These are phyloP conservation scores for Scolecobasidium constrictum DNA, from an alignment of 2,329 filamentous ascomycete genomes.

Conservation along the genomic window DNA sequence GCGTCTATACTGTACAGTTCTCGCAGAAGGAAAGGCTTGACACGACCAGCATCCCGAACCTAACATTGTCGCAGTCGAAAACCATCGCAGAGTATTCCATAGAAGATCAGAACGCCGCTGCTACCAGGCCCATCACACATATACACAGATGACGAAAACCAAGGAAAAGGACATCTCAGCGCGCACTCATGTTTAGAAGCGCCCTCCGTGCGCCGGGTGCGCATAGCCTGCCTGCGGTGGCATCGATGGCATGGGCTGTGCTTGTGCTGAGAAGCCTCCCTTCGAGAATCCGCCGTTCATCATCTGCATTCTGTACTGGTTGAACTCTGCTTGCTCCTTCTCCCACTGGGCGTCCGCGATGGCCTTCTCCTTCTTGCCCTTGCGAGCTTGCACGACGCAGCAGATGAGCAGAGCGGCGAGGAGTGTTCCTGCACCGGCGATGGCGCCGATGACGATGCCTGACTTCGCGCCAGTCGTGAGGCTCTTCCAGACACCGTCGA, in stretches of 20 bases:
- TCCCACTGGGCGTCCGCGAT: slow-evolving; percentile 11
- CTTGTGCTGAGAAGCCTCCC: neutral
- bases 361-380: slow-evolving; percentile 22
- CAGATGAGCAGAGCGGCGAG: slow-evolving; percentile 18
- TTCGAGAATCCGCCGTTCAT: slow-evolving; percentile 9
- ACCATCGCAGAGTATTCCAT: neutral
- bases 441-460: slow-evolving; percentile 21
- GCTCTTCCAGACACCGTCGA: slow-evolving; percentile 22
- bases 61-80: neutral
- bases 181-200: too few relatives aligned
- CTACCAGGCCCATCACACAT: too few relatives aligned
- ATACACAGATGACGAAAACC: too few relatives aligned
- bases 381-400: slow-evolving; percentile 28
- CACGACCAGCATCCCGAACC: slow-evolving; percentile 1
- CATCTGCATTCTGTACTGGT: slow-evolving; percentile 10
- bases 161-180: too few relatives aligned
- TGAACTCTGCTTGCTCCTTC: slow-evolving; percentile 8
- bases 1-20: neutral
- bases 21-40: neutral
- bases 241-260: too few relatives aligned
- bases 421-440: slow-evolving; percentile 19
- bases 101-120: too few relatives aligned
- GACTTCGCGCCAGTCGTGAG: slow-evolving; percentile 22
- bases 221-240: too few relatives aligned
- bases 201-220: too few relatives aligned